Base-by-base conservation (phyloP, 179 eudicot species). In the Silene coronaria region DNA sequence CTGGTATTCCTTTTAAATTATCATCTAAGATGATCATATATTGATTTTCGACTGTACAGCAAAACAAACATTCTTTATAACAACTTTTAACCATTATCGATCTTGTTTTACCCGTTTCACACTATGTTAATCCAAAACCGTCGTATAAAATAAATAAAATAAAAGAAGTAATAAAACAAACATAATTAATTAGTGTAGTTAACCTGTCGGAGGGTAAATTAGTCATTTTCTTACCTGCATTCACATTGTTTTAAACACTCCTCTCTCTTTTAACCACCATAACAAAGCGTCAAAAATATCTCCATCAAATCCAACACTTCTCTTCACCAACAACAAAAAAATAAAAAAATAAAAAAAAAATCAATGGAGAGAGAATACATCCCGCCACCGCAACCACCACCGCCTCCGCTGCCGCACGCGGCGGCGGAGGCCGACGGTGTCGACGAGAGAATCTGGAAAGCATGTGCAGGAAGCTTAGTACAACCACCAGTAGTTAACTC, bases 401-500 rank as follows among this genome's bases (percentile, higher is more conserved):
- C 21, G 0, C 19, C 48, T 0, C 48, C 58, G 58, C 48, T 11
- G 48, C 58, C 58, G 19, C 7, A 3, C 2, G 55, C n/a, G 55
- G 55, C 57, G n/a, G 57, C 58, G 68, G 14, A 34, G 42, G 68
- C 42, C 36, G 21, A 5, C 0, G 22, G 1, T 4, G 79, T 84
- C 36, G 87, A 86, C 14, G 75, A 82, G 7, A n/a, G 26, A 1
- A 75, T 91, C 14, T 93, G 97, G 97, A 78, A 55, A 34, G 89
- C 91, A 1, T 78, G 83, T 65, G 98, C 97, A 21, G 97, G 98
- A 4, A 71, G 78, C 38, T 59, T 84, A 19, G 82, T 86, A 6
- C 80, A 76, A 3, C 74, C 87, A n/a, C 93, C 97, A 17, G 4
- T 76, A 14, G 58, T 78, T 9, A 24, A 79, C 38, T 85, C 96